phyloP scores from a whole-genome alignment of 768 basidiomycete genomes.

The Trametes cinnabarina region DNA sequence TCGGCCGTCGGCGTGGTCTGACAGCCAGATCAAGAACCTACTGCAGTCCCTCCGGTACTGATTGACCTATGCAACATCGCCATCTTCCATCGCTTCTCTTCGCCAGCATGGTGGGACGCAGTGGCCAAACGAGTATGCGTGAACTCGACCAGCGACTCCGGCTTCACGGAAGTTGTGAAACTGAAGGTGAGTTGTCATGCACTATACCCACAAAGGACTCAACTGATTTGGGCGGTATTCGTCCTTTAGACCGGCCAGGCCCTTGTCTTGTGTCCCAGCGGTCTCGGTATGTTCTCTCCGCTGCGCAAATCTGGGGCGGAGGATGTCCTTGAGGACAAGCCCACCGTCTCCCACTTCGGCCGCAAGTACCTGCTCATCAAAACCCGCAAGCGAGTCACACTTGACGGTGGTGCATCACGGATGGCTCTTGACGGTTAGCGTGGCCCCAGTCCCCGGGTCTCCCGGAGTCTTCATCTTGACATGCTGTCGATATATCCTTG shows the following conservation, averaged over 20 bases:
- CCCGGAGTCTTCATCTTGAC: too few relatives aligned
- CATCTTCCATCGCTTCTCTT: constrained; percentile 73
- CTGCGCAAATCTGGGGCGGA: neutral
- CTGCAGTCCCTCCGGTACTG: constrained; percentile 64
- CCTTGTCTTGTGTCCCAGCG: constrained; percentile 65
- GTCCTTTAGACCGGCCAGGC: constrained; percentile 63
- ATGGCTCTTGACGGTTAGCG: constrained; percentile 6
- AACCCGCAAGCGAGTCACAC: constrained; percentile 20
- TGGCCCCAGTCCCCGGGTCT: too few relatives aligned
- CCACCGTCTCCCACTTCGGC: constrained; percentile 22
- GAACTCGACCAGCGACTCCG: constrained; percentile 54
- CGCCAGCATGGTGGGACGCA: constrained; percentile 74
- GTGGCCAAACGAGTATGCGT: constrained; percentile 65
- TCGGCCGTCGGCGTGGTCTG: neutral
- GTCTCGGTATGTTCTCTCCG: constrained; percentile 22
- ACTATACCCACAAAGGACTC: neutral
- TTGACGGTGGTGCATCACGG: constrained; percentile 21
- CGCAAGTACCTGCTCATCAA: constrained; percentile 16
- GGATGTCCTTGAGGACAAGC: neutral
- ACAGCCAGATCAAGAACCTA: constrained; percentile 52
- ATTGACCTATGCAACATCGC: constrained; percentile 64
- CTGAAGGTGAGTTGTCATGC: constrained; percentile 48
- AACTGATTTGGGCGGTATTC: neutral
- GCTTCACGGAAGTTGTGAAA: constrained; percentile 63
- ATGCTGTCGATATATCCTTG: too few relatives aligned